Percentiles rank a stretch among this genome's conserved stretches.
Evolutionary conservation across 495 filamentous ascomycete species (phyloP).

Genomic region (Tuber calosporum): DNA sequence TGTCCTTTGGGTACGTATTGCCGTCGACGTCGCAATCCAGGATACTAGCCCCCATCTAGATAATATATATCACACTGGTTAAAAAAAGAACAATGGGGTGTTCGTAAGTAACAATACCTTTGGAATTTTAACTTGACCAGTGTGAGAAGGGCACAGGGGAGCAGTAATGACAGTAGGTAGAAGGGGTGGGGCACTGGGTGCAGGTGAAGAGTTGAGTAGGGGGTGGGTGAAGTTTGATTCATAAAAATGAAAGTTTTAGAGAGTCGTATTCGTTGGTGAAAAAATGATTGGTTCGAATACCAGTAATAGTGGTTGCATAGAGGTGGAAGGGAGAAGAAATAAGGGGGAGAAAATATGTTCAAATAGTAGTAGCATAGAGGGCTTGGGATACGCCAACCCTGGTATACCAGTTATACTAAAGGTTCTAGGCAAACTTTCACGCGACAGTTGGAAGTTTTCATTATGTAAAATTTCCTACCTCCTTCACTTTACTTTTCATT

Average conservation of each 20-base stretch:
- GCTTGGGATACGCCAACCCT: no score
- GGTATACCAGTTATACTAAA: not conserved
- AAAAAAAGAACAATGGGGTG: not conserved
- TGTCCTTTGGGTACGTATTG: not conserved
- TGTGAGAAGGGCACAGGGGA: not conserved
- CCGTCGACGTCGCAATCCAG: not conserved
- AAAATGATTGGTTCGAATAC: not conserved
- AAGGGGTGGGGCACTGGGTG: not conserved
- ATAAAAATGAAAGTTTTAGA: not conserved
- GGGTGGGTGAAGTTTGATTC: not conserved
- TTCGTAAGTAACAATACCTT: not conserved
- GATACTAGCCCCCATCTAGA: not conserved
- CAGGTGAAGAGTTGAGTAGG: not conserved
- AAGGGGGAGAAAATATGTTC: not conserved
- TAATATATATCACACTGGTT: not conserved
- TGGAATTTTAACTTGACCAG: not conserved
- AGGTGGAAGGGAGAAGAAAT: not conserved
- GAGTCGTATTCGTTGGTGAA: not conserved
- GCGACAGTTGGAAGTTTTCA: no score
- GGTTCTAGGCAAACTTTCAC: no score
- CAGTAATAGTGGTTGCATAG: not conserved
- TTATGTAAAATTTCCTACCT: no score
- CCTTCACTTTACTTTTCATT: no score
- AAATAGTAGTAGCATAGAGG: no score
- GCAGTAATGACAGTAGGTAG: not conserved